Evolutionary conservation across 2,329 filamentous ascomycete species (phyloP), one percentile per base, ranked within the genome.

Genomic region (Fusarium oligoseptatum): DNA sequence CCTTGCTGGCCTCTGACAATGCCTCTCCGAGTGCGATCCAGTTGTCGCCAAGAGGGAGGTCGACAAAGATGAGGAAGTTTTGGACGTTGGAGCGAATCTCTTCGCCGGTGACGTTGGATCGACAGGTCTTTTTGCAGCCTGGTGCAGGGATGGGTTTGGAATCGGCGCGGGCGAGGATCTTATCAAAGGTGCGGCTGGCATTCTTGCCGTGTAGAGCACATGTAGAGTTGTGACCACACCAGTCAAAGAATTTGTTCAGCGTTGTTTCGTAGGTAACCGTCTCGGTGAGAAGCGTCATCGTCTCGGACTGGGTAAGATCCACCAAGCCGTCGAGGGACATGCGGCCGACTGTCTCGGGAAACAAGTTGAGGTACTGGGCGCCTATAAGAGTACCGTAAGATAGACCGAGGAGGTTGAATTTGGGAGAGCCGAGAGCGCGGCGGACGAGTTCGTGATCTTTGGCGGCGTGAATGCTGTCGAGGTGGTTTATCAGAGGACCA

Each of bases 301-400:
- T 64, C 55, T 75, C 73, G 4, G 75, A 71, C 50, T 75, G 69
- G 0, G 73, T 74, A 32, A 77, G 75, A 36, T 81, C 79, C 8
- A 79, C 74, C 29, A 79, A 60, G 2, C 76, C 78, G 27, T 81
- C 80, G 9, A 81, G 73, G 7, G 74, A 67, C 70, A 81, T 76
- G 1, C 80, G 78, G 1, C 76, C 75, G 3, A 81, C 73, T 1
- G 67, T 68, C 9, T 77, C 57, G 2, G 80, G 78, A 11, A 78
- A 80, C 67, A 84, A 77, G 1, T 78, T 77, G 2, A 81, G 79
- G 50, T 81, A 83, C 3, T 79, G 80, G 11, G 67, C 61, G 1
- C 84, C 84, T 9, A 84, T 68, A 11, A 82, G 45, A 2, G 81
- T 81, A 0, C 83, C 83, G 50, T 85, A 85, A 6, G 81, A 83